Percentiles rank a stretch among this genome's conserved stretches.
These are phyloP conservation scores for Aspergillus ellipticus DNA, from an alignment of 495 filamentous ascomycete genomes.

Conservation along the genomic window DNA sequence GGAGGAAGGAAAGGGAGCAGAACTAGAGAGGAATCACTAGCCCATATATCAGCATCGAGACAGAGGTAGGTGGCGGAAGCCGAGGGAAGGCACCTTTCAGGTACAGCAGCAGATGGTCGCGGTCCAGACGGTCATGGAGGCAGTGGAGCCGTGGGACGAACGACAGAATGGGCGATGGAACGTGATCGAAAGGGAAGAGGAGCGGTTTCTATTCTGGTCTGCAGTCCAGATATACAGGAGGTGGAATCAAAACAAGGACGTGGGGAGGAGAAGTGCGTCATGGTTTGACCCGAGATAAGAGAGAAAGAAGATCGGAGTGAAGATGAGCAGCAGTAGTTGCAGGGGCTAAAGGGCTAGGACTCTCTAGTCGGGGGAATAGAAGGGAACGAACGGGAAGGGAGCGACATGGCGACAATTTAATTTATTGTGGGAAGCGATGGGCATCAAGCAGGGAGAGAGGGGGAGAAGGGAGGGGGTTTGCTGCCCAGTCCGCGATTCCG, in stretches of 20 bases:
- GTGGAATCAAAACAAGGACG: constrained; percentile 25
- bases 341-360: not conserved
- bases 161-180: not conserved
- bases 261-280: constrained; percentile 39
- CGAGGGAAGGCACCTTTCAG: not conserved
- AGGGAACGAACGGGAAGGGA: constrained; percentile 2
- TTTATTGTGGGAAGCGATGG: not conserved
- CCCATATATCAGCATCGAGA: constrained; percentile 3
- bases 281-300: constrained; percentile 32
- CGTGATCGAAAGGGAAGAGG: constrained; percentile 4
- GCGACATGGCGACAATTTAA: not conserved
- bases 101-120: not conserved
- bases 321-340: constrained; percentile 2
- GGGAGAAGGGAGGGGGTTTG: not conserved
- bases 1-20: not conserved
- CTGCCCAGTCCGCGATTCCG: constrained; percentile 4
- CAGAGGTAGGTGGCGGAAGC: not conserved
- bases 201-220: constrained; percentile 1
- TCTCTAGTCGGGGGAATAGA: not conserved
- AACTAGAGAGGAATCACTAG: constrained; percentile 2
- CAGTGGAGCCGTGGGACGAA: constrained; percentile 6
- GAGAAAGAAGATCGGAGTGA: constrained; percentile 2
- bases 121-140: constrained; percentile 9
- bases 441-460: no score
- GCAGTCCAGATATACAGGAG: constrained; percentile 25